phyloP scores from a whole-genome alignment of 768 basidiomycete genomes.

The Termitomyces sp. region DNA sequence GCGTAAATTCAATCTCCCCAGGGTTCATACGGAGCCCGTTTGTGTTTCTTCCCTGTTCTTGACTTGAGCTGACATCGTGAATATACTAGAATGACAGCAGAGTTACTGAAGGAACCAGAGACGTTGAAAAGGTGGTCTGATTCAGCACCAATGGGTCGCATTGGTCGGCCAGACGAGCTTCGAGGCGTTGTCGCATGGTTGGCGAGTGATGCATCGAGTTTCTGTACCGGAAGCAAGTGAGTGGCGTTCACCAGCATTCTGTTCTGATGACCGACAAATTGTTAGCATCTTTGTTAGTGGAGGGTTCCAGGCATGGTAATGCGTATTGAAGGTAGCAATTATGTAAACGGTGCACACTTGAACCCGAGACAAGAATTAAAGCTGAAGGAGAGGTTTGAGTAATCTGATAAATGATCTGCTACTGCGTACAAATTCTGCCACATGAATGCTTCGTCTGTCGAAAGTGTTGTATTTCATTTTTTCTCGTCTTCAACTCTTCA shows the following conservation, averaged over 20 bases:
- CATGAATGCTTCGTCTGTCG: neutral
- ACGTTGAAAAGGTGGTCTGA: slow-evolving; percentile 58
- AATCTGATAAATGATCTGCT: too few relatives aligned
- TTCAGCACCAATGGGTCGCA: slow-evolving; percentile 61
- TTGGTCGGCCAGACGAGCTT: slow-evolving; percentile 68
- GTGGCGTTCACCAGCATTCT: slow-evolving; percentile 13
- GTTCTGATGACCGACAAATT: slow-evolving; percentile 1
- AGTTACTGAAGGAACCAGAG: slow-evolving; percentile 58
- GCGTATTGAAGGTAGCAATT: neutral
- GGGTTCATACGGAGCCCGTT: slow-evolving; percentile 69
- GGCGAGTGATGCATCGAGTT: slow-evolving; percentile 69
- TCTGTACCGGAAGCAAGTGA: slow-evolving; percentile 78
- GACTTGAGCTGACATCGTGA: neutral
- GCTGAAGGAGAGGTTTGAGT: neutral
- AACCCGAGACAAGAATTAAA: neutral
- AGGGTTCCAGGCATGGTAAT: slow-evolving; percentile 58
- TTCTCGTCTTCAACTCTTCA: too few relatives aligned
- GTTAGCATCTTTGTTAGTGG: slow-evolving; percentile 52
- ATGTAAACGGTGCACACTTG: neutral
- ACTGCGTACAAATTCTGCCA: neutral
- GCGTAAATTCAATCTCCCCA: slow-evolving; percentile 72
- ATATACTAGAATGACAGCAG: slow-evolving; percentile 59
- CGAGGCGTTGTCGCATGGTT: slow-evolving; percentile 69
- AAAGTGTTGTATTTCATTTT: too few relatives aligned
- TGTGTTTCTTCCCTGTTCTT: slow-evolving; percentile 5